Evolutionary conservation across 2,329 filamentous ascomycete species (phyloP).

Genomic region (Polychaeton citri): DNA sequence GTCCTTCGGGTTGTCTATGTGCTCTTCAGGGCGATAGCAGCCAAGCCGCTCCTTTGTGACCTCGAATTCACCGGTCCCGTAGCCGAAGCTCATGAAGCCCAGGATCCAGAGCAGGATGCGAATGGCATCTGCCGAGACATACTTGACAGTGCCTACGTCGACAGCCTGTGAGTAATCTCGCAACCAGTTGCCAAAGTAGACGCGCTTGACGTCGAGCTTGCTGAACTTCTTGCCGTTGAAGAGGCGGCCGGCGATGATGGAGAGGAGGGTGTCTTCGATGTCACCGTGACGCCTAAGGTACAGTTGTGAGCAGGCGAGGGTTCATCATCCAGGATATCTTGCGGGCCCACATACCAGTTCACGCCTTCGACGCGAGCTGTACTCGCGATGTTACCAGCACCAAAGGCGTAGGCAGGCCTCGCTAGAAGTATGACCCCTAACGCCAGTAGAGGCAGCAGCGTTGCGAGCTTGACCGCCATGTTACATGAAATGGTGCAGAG

Average conservation of each 20-base stretch:
- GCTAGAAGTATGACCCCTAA: not conserved
- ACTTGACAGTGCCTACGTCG: conserved; percentile 40
- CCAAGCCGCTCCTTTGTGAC: conserved; percentile 41
- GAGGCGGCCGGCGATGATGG: conserved; percentile 47
- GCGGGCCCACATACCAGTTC: conserved; percentile 41
- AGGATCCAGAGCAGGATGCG: conserved; percentile 42
- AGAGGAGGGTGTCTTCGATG: conserved; percentile 80
- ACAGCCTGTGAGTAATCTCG: conserved; percentile 43
- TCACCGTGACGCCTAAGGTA: conserved; percentile 36
- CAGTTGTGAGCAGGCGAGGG: conserved; percentile 35
- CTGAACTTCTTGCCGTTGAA: conserved; percentile 18
- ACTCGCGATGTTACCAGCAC: conserved; percentile 35
- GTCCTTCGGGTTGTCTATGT: conserved; percentile 50
- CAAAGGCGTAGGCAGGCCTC: conserved; percentile 23
- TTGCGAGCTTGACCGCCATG: no score
- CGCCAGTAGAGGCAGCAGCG: no score
- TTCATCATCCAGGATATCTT: no score
- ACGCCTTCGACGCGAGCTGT: conserved; percentile 31
- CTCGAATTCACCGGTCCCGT: conserved; percentile 44
- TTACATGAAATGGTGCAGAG: no score
- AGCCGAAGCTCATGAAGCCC: conserved; percentile 44
- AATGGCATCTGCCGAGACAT: conserved; percentile 40
- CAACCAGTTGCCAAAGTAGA: conserved; percentile 30
- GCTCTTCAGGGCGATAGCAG: conserved; percentile 38
- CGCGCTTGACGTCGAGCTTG: conserved; percentile 24